Evolutionary conservation across 2,329 filamentous ascomycete genomes (phyloP).

Genomic region (Colletotrichum theobromicola): DNA sequence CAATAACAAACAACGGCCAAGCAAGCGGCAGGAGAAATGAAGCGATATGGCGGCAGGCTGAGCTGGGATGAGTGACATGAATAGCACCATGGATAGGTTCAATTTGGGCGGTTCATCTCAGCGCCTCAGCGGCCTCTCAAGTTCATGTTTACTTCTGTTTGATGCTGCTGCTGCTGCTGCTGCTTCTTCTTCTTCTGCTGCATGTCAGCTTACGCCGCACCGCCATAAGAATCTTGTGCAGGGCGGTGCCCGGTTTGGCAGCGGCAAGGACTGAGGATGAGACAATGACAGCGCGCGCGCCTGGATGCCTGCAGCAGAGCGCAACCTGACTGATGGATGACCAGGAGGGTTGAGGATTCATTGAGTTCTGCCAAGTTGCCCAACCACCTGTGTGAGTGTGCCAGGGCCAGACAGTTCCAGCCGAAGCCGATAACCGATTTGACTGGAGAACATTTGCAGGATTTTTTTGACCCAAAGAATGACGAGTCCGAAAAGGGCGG

Average conservation of each 20-base stretch:
- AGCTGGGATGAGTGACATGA: not conserved
- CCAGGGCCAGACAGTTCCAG: not conserved
- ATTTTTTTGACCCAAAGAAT: too few species aligned
- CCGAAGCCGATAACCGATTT: constrained; percentile 1
- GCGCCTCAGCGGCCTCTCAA: not conserved
- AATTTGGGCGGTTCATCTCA: not conserved
- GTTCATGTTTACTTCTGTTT: not conserved
- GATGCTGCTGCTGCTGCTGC: not conserved
- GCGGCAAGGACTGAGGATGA: not conserved
- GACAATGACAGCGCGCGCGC: not conserved
- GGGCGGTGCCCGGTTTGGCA: not conserved
- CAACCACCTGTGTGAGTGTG: not conserved
- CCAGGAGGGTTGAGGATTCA: not conserved
- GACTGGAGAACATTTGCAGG: constrained; percentile 2
- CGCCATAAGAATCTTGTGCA: not conserved
- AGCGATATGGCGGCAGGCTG: not conserved
- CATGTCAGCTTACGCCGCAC: not conserved
- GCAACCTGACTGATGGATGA: not conserved
- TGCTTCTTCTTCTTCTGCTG: too few species aligned
- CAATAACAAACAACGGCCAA: not conserved
- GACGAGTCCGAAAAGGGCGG: not conserved
- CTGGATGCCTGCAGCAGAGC: not conserved
- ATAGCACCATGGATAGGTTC: not conserved
- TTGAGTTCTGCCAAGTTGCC: not conserved
- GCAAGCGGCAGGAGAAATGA: not conserved